Conservation (phyloP, 148 eudicot genomes). For the Euryodendron excelsum region DNA sequence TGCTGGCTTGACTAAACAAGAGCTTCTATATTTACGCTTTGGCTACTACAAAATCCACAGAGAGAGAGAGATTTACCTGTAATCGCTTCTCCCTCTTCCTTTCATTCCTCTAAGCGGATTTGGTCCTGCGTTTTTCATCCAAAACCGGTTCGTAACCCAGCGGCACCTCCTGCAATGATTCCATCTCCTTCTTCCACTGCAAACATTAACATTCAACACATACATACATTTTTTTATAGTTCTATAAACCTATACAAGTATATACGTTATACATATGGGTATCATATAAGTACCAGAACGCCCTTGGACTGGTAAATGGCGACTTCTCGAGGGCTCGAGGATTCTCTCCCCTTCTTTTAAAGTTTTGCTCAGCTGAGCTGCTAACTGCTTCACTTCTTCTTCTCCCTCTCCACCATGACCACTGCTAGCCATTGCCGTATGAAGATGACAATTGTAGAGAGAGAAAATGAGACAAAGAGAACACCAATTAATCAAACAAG, state of each 20-base stretch:
- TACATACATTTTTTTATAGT: too few relatives aligned
- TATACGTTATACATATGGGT: too few relatives aligned
- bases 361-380: slow-evolving; percentile 55
- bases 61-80: slow-evolving; percentile 30
- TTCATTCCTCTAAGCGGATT: slow-evolving; percentile 81
- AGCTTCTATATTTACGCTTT: neutral
- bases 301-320: slow-evolving; percentile 90
- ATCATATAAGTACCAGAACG: slow-evolving; percentile 61
- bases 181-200: slow-evolving; percentile 83
- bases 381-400: slow-evolving; percentile 35
- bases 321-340: slow-evolving; percentile 83
- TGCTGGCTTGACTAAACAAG: neutral
- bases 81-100: slow-evolving; percentile 79
- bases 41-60: neutral
- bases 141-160: slow-evolving; percentile 71
- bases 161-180: slow-evolving; percentile 52
- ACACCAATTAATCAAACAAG: too few relatives aligned
- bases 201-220: slow-evolving; percentile 2
- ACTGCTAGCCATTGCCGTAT: slow-evolving; percentile 33
- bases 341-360: slow-evolving; percentile 89
- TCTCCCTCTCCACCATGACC: slow-evolving; percentile 19
- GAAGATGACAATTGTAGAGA: neutral
- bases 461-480: too few relatives aligned
- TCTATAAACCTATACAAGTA: neutral
- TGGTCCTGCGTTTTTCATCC: slow-evolving; percentile 65